Base-by-base conservation (phyloP, 2,329 filamentous ascomycete genomes). In the Trichophyton schoenleinii region DNA sequence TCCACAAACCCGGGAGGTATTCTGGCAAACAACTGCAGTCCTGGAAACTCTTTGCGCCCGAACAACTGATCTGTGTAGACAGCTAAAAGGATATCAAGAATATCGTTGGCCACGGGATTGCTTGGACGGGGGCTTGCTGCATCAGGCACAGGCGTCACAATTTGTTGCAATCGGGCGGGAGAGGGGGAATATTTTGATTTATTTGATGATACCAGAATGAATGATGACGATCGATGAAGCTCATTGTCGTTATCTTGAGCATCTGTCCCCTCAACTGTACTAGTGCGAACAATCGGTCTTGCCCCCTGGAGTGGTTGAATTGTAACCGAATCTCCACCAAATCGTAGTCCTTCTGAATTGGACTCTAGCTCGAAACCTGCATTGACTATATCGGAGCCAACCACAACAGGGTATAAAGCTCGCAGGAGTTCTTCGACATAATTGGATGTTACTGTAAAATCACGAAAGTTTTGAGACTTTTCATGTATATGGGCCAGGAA, bases 1-100 rank as follows among this genome's bases (percentile, higher is more conserved):
- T 97, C 94, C 66, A 92, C 84, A 68, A 95, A 96, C 0, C 92
- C 91, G 0, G 94, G 90, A 1, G 95, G 94, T 0, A 92, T 87
- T 71, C 94, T 96, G 60, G 89, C 78, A 69, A 89, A 95, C 8
- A 99, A 76, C 0, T 87, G 86, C 60, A 99, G 88, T 0, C 94
- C 92, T 2, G 87, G 80, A 69, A 97, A 99, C 60, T 99, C 94
- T 70, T 96, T 96, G 28, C 90, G 85, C 34, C 81, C 82, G 48
- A 96, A 83, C 0, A 97, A 77, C 67, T 97, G 90, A 68, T 96
- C 91, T 58, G 88, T 81, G 68, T 96, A 95, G 0, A 96, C 84
- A 20, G 82, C 83, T 57, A 94, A 79, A 1, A 92, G 82, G 22
- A 97, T 80, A 64, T 91, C 87, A 3, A 95, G 74, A 13, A 96